Conservation (phyloP, 306 rosid genomes). For the Fagus sylvatica region DNA sequence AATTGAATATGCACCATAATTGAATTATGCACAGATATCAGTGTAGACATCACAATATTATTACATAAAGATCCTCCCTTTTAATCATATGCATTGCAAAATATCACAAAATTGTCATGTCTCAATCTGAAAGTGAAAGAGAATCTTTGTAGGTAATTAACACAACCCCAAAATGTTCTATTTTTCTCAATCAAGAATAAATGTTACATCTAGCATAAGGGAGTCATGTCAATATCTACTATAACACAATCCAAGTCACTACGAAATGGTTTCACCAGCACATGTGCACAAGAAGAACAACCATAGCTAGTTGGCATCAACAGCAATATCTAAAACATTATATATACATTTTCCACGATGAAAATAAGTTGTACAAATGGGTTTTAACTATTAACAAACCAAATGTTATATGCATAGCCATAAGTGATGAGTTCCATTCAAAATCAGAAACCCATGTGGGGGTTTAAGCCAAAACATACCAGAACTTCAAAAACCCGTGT, state of each 20-base stretch:
- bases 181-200: background rate
- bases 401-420: background rate
- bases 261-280: too few relatives aligned
- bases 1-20: background rate
- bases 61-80: background rate
- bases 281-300: background rate
- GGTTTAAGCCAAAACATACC: constrained; percentile 38
- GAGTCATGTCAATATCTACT: constrained; percentile 8
- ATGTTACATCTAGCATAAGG: background rate
- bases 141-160: background rate
- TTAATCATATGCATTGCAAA: background rate
- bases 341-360: background rate
- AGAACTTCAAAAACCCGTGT: constrained; percentile 94
- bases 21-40: background rate
- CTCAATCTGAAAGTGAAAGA: background rate
- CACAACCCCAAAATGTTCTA: background rate
- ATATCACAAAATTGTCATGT: background rate
- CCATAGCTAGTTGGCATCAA: background rate
- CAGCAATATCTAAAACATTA: background rate
- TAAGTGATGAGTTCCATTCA: background rate
- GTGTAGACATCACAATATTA: background rate
- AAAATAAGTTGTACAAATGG: background rate
- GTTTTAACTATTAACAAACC: too few relatives aligned
- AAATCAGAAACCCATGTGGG: too few relatives aligned
- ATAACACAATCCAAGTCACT: constrained; percentile 14